Conservation (phyloP, 1,284 basidiomycete species). For the Moesziomyces parantarcticus region DNA sequence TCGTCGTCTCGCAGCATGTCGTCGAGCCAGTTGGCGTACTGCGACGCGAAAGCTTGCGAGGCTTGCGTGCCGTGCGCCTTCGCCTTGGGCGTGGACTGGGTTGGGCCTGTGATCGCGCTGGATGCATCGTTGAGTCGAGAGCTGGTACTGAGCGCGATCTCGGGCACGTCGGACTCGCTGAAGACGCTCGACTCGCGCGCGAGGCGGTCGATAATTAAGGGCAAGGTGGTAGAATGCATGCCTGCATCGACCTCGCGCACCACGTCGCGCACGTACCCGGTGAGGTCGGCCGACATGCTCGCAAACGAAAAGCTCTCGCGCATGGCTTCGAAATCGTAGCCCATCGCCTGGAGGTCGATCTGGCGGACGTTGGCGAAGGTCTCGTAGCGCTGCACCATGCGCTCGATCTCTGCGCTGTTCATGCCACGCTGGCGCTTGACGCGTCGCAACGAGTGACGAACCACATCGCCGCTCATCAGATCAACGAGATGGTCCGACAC, state of each 20-base stretch:
- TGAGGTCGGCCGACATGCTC: conserved; percentile 42
- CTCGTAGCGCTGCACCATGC: conserved; percentile 42
- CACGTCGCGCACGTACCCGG: conserved; percentile 42
- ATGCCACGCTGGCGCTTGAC: conserved; percentile 41
- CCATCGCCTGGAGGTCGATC: conserved; percentile 30
- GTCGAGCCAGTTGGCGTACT: conserved; percentile 40
- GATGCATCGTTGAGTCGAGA: conserved; percentile 16
- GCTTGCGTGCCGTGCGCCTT: neutral
- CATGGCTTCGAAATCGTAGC: conserved; percentile 29
- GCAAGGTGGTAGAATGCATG: conserved; percentile 42
- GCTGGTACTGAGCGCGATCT: conserved; percentile 16
- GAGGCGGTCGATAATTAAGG: conserved; percentile 41
- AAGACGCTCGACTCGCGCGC: conserved; percentile 38
- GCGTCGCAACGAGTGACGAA: conserved; percentile 32
- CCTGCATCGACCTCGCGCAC: conserved; percentile 48
- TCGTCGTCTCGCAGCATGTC: conserved; percentile 34
- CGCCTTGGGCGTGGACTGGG: conserved; percentile 37
- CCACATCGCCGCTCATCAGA: conserved; percentile 40
- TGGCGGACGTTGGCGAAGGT: conserved; percentile 40
- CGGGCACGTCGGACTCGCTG: conserved; percentile 25
- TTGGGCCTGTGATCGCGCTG: conserved; percentile 16
- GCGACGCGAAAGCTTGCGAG: conserved; percentile 38
- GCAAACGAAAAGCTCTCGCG: conserved; percentile 31
- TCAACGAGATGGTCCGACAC: conserved; percentile 34
- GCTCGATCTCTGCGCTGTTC: conserved; percentile 26